Evolutionary conservation across 2,329 filamentous ascomycete species (phyloP), one percentile per base, ranked within the genome.

Genomic region (Rutstroemia sp.): DNA sequence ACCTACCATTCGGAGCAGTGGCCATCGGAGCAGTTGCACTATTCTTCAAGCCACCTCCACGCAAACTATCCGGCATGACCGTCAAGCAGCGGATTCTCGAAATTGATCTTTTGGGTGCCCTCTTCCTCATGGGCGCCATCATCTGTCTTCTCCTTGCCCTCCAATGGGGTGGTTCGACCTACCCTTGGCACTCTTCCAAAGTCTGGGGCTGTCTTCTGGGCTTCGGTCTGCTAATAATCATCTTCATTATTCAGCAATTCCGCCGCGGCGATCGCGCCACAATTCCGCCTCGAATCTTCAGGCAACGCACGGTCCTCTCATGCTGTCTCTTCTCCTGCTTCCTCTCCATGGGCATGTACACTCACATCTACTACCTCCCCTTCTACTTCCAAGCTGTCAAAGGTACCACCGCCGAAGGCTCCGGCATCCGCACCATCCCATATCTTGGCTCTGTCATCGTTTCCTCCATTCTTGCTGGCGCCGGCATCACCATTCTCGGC

Each of bases 311-410:
- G 19, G 69, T 76, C 21, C 60, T 69, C 1, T 68, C 59, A 19
- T 65, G 70, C 2, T 64, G 69, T 48, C 54, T 69, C 14, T 73
- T 60, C 60, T 70, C 58, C 51, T 70, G 58, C 54, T 72, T 63
- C 60, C 63, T 67, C 61, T 68, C 68, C 37, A 71, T 64, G 71
- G 71, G 59, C 54, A 56, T 58, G 57, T 70, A 61, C 60, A 73
- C 88, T 10, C 50, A 57, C 21, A 54, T 57, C 6, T 57, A 21
- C 47, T 76, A 76, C 58, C 65, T 78, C 10, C 77, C 77, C 2
- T 71, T 79, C 59, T 80, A 76, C 70, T 78, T 80, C 65, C 75
- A 80, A 69, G 71, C 73, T 34, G 71, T 79, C 59, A 72, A 72
- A 57, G 70, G 70, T 14, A 69, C 70, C 41, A 68, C 64, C 10